A percentile compares a stretch with the other conserved stretches of the same genome.
These are phyloP conservation scores for Trichoderma atroviride DNA, from an alignment of 2,329 filamentous ascomycete genomes.

Conservation along the genomic window DNA sequence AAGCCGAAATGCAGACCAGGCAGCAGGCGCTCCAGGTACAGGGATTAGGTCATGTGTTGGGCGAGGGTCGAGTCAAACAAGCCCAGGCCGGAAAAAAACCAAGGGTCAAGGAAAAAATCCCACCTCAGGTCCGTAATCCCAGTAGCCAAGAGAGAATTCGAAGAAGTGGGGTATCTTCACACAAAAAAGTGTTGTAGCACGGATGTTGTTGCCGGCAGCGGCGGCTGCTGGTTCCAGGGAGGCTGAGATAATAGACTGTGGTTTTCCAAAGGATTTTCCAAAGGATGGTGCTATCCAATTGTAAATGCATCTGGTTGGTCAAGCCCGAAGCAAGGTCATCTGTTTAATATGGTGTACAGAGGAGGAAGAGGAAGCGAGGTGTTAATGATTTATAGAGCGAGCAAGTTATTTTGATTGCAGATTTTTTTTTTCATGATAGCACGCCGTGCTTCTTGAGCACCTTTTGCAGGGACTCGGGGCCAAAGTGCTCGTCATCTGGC, in stretches of 20 bases:
- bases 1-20: neutral
- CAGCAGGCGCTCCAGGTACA: neutral
- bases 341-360: conserved; percentile 12
- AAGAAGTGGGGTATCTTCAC: conserved; percentile 22
- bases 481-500: conserved; percentile 66
- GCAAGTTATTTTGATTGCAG: conserved; percentile 3
- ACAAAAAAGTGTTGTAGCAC: conserved; percentile 2
- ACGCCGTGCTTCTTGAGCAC: conserved; percentile 58
- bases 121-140: conserved; percentile 13
- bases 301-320: neutral
- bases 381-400: conserved; percentile 1
- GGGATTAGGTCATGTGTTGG: neutral
- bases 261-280: neutral
- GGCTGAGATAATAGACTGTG: conserved; percentile 9
- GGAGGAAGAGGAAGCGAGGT: neutral
- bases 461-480: conserved; percentile 54
- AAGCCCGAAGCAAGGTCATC: conserved; percentile 5
- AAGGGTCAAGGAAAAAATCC: neutral
- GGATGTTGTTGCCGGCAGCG: conserved; percentile 7
- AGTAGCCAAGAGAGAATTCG: conserved; percentile 13
- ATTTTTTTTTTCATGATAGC: conserved; percentile 43
- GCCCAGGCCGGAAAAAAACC: neutral
- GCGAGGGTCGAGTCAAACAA: too few relatives aligned
- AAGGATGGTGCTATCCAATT: conserved; percentile 10
- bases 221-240: neutral